Base-by-base conservation (phyloP, 2,329 filamentous ascomycete species). In the Trichoderma atrobrunneum region DNA sequence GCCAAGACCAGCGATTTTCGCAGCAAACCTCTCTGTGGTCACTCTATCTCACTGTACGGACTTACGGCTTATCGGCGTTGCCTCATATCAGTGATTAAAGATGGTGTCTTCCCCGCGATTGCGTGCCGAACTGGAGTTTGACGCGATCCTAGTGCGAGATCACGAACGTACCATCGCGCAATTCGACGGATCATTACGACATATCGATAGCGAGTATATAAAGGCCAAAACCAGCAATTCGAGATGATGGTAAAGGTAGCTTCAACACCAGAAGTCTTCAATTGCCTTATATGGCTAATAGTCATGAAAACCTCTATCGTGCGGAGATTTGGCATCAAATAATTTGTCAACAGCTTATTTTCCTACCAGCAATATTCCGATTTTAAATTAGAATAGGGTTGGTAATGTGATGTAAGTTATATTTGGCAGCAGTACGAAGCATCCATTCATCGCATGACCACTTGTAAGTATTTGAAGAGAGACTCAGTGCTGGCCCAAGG, bases 31-130 rank as follows among this genome's bases (percentile, higher is more conserved):
- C 34, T 60, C 26, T 48, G 21, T 5, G 3, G 28, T 26, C n/a
- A 5, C 8, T 21, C 14, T 26, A 10, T 34, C 16, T 24, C 28
- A 14, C 11, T 16, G 48, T 24, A 7, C 10, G 36, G 63, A 28
- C 34, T 32, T n/a, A 66, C 63, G 48, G 63, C 43, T 43, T 59
- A 43, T 68, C 34, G 65, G 64, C 11, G 11, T 59, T 24, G 6
- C 6, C 24, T 11, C 26, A 43, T 32, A 30, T 61, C 36, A 48
- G 12, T 30, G 26, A 36, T 69, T 8, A 21, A 26, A n/a, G 66
- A 39, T 51, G 66, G 66, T 61, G 56, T 69, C 56, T 70, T 62
- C 67, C 67, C 67, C 67, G 67, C 67, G 57, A 70, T 70, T 70
- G 67, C 67, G 67, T 70, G 67, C 67, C 67, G 67, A 56, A 39